Conservation (phyloP, 345 rosid species). For the Capsella bursapastoris region DNA sequence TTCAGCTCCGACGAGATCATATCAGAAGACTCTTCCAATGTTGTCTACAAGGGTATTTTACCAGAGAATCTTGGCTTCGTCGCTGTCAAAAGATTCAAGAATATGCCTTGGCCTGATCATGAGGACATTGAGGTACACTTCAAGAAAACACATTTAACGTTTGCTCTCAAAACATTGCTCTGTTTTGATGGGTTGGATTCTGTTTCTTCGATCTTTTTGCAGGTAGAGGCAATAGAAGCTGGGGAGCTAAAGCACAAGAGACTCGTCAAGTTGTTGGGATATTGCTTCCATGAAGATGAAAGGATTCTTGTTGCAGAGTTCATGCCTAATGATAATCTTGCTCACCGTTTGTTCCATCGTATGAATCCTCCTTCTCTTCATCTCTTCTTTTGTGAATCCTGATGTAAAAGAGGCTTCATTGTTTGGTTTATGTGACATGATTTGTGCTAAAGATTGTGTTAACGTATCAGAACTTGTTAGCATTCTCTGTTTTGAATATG, state of each 20-base stretch:
- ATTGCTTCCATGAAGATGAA: slow-evolving; percentile 85
- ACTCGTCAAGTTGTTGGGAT: slow-evolving; percentile 83
- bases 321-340: slow-evolving; percentile 81
- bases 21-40: slow-evolving; percentile 48
- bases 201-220: background rate
- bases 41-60: slow-evolving; percentile 65
- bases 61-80: slow-evolving; percentile 52
- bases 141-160: too few species aligned
- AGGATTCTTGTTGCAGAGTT: slow-evolving; percentile 81
- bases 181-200: background rate
- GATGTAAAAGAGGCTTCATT: background rate
- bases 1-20: slow-evolving; percentile 61
- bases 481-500: background rate
- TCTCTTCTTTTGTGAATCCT: background rate
- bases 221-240: slow-evolving; percentile 80
- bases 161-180: background rate
- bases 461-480: background rate
- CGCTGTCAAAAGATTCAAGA: slow-evolving; percentile 67
- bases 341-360: slow-evolving; percentile 87
- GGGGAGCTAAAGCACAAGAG: slow-evolving; percentile 71
- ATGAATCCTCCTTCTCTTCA: slow-evolving; percentile 35
- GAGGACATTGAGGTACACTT: too few species aligned
- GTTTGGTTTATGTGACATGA: background rate
- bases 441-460: background rate
- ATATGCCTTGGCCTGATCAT: slow-evolving; percentile 52